phyloP scores from a whole-genome alignment of 768 basidiomycete species.

The Russula compacta region DNA sequence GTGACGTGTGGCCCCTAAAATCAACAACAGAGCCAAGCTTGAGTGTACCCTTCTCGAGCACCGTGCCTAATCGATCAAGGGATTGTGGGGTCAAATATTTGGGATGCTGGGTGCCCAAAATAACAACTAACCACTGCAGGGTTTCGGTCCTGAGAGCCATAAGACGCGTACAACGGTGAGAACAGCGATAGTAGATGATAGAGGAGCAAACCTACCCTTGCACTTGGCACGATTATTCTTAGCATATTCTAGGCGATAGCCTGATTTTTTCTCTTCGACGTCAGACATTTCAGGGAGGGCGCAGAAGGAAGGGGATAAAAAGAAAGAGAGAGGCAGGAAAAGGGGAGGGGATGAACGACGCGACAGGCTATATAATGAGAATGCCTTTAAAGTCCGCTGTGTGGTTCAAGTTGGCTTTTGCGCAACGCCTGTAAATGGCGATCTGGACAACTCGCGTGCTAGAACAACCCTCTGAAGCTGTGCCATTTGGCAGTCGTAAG shows the following conservation, averaged over 20 bases:
- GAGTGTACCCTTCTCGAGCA: constrained; percentile 62
- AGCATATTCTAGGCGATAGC: constrained; percentile 77
- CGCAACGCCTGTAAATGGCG: constrained; percentile 10
- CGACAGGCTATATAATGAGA: constrained; percentile 19
- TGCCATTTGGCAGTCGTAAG: not conserved
- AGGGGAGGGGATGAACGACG: constrained; percentile 19
- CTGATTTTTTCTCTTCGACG: constrained; percentile 38
- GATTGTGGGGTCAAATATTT: constrained; percentile 19
- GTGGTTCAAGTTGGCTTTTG: constrained; percentile 19
- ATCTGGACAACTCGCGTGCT: constrained; percentile 7
- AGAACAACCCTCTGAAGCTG: not conserved
- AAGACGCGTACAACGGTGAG: constrained; percentile 23
- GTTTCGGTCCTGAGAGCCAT: constrained; percentile 54
- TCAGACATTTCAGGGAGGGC: constrained; percentile 29
- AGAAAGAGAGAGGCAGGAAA: constrained; percentile 21
- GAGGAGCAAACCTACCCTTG: constrained; percentile 46
- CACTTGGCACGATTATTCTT: constrained; percentile 60
- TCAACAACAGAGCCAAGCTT: constrained; percentile 72
- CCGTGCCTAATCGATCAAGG: constrained; percentile 41
- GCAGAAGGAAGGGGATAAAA: constrained; percentile 4
- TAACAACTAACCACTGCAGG: constrained; percentile 49
- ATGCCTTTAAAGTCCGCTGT: constrained; percentile 31
- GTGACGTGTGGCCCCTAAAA: constrained; percentile 55
- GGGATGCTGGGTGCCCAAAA: not conserved
- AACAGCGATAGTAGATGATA: constrained; percentile 22